Base-by-base conservation (phyloP, 345 rosid species). In the Arabidopsis suecica region DNA sequence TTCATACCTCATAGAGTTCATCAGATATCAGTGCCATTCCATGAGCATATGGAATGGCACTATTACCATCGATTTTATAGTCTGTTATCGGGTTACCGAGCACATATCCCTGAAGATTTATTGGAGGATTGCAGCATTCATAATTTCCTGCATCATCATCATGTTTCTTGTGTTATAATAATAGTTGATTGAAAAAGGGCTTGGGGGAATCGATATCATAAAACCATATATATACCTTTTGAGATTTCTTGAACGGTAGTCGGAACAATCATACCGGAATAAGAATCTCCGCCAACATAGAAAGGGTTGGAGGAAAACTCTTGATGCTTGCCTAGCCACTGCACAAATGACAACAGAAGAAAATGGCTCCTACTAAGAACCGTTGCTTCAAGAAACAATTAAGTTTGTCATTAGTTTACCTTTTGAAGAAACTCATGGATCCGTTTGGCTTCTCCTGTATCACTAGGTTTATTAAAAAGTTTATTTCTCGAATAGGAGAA, bases 251-350 rank as follows among this genome's bases (percentile, higher is more conserved):
- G 84, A 70, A 68, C 85, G 9, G 82, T 9, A 28, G 78, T 76
- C 9, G 96, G 96, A 30, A 88, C 59, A 30, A 63, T 65, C 1
- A 78, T 4, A 72, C 93, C 91, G 6, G 96, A 70, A 70, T 84
- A 88, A 0, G 96, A 90, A 72, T 88, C 89, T 38, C 97, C 93
- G 0, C 78, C 70, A 0, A 86, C 45, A 45, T 85, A 91, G 20
- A 91, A 7, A 3, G 84, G 86, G 68, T 78, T 86, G 11, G 85
- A 78, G 36, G 60, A 65, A 68, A 89, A 86, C 16, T 85, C 85
- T 6, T 82, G 86, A 72, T 85, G 94, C 50, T 73, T 79, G 38
- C 13, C 64, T 61, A 89, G 69, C 91, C 92, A 88, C 93, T 90
- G 59, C 23, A 78, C 40, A 28, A 48, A 48, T 4, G 13, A 32